These are phyloP conservation scores for Aegilops umbellulata DNA, from an alignment of 176 grass and related monocot species.

Conservation along the genomic window DNA sequence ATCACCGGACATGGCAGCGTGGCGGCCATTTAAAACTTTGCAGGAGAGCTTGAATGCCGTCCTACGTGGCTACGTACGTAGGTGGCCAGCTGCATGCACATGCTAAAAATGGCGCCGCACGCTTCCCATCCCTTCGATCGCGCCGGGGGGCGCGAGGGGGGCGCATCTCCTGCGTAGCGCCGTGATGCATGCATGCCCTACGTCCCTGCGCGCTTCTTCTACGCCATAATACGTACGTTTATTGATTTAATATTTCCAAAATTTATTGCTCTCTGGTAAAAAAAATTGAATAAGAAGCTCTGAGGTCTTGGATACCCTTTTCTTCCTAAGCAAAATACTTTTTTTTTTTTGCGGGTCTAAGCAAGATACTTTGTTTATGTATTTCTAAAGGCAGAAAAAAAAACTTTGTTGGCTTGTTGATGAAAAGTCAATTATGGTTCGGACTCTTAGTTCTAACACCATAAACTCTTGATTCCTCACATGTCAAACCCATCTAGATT, in stretches of 20 bases:
- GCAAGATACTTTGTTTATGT: too few relatives aligned
- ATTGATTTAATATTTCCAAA: not conserved
- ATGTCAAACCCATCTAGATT: too few relatives aligned
- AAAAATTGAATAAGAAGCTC: too few relatives aligned
- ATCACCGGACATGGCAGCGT: not conserved
- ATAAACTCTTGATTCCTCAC: too few relatives aligned
- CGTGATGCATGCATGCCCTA: not conserved
- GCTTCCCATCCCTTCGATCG: not conserved
- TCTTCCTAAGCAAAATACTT: too few relatives aligned
- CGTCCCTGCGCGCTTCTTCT: not conserved
- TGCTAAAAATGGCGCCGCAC: not conserved
- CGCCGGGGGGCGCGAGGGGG: not conserved
- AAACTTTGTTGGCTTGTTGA: too few relatives aligned
- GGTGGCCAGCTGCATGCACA: not conserved
- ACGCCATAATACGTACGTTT: not conserved
- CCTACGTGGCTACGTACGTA: not conserved
- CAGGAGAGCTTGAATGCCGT: not conserved
- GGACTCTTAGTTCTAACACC: too few relatives aligned
- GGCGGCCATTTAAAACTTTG: constrained; percentile 25
- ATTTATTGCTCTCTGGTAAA: too few relatives aligned
- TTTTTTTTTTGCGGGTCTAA: too few relatives aligned
- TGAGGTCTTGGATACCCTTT: too few relatives aligned
- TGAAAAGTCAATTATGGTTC: too few relatives aligned
- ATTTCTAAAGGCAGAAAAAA: too few relatives aligned
- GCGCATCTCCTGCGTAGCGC: not conserved